Evolutionary conservation across 768 basidiomycete species (phyloP).

Genomic region (Paxillus ammoniavirescens): DNA sequence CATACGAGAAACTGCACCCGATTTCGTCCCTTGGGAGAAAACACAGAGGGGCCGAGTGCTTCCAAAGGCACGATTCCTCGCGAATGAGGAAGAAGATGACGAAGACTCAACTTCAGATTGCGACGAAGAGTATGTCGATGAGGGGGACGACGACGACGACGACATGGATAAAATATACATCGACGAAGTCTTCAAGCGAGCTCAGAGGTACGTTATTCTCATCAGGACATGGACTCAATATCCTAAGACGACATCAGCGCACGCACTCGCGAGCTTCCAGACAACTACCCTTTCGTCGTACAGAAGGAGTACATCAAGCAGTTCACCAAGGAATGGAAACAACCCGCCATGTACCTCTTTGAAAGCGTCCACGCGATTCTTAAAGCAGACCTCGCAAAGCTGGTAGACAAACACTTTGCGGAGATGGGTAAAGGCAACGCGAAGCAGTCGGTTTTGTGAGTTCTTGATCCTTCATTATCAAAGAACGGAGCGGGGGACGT

Average conservation of each 20-base stretch:
- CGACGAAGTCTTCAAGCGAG: conserved; percentile 49
- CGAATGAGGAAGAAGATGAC: conserved; percentile 36
- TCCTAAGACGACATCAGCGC: conserved; percentile 42
- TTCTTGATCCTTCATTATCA: neutral
- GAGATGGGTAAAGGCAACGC: conserved; percentile 49
- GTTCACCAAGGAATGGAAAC: conserved; percentile 46
- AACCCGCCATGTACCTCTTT: conserved; percentile 46
- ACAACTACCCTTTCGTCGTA: conserved; percentile 63
- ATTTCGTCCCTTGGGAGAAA: conserved; percentile 48
- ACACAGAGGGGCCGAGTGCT: conserved; percentile 1
- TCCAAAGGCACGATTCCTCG: conserved; percentile 31
- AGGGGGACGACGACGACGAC: too few species aligned
- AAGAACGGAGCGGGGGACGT: too few species aligned
- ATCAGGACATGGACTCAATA: too few species aligned
- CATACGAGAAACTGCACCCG: conserved; percentile 51
- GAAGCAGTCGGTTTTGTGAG: conserved; percentile 45
- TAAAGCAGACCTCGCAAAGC: conserved; percentile 32
- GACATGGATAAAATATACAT: conserved; percentile 48
- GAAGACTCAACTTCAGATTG: too few species aligned
- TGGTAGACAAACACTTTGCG: conserved; percentile 49
- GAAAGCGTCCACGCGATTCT: conserved; percentile 36
- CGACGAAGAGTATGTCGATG: too few species aligned
- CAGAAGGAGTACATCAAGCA: conserved; percentile 47
- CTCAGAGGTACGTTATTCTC: conserved; percentile 41
- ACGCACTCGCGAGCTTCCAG: conserved; percentile 68